Percentiles rank a stretch among this genome's conserved stretches.
Conservation (phyloP, 192 early-diverging fungal species). For the Backusella tarrabulga region DNA sequence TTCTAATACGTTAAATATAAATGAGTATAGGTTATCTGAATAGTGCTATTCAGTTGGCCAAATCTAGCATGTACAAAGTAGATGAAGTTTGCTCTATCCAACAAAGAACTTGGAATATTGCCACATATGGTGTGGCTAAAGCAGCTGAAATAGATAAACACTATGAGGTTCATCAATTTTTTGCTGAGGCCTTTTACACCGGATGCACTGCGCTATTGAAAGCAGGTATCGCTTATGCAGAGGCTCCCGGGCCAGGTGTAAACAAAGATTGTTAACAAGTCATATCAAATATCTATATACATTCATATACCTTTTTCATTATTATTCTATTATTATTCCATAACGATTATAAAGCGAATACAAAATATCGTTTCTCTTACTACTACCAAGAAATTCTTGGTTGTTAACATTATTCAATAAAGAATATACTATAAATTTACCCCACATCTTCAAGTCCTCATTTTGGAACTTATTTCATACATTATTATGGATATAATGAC, state of each 20-base stretch:
- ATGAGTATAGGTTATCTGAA: conserved; percentile 32
- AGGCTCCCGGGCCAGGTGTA: conserved; percentile 11
- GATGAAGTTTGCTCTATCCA: conserved; percentile 49
- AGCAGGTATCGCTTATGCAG: conserved; percentile 51
- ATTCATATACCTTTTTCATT: background rate
- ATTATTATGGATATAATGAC: no score
- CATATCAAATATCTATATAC: background rate
- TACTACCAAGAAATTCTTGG: background rate
- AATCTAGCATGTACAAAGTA: conserved; percentile 35
- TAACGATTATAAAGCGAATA: background rate
- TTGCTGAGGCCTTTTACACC: conserved; percentile 44
- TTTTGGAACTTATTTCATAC: no score
- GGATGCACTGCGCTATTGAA: conserved; percentile 48
- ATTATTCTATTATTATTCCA: background rate
- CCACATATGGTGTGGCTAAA: conserved; percentile 41
- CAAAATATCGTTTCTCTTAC: background rate
- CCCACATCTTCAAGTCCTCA: no score
- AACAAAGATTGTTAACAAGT: background rate
- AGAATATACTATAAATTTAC: no score
- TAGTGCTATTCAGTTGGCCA: conserved; percentile 21
- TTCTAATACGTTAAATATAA: conserved; percentile 14
- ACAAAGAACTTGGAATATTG: conserved; percentile 49
- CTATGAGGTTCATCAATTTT: conserved; percentile 52
- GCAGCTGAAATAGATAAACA: conserved; percentile 53
- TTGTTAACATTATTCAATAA: no score